phyloP scores from a whole-genome alignment of 371 early-diverging fungal genomes.

The Vavraia culicis region DNA sequence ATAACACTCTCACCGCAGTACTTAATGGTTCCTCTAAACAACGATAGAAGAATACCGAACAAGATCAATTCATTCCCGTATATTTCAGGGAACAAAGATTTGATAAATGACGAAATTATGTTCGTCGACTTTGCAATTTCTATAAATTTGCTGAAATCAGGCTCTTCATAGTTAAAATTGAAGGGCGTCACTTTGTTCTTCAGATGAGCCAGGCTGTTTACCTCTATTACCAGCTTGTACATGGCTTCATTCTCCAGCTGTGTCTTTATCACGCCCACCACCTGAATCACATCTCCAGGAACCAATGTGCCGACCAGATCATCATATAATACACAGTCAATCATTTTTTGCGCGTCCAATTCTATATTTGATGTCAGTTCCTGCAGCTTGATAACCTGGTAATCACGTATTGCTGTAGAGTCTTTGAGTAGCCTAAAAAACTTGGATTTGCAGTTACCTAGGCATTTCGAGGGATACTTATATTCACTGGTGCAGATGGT shows the following conservation, averaged over 20 bases:
- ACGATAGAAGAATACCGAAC: constrained; percentile 49
- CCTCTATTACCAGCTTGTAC: constrained; percentile 32
- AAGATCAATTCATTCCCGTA: constrained; percentile 53
- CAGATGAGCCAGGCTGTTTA: constrained; percentile 28
- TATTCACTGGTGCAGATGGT: constrained; percentile 1
- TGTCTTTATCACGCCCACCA: constrained; percentile 34
- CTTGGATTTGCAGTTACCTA: constrained; percentile 30
- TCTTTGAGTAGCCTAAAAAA: constrained; percentile 20
- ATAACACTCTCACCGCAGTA: constrained; percentile 7
- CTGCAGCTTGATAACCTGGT: constrained; percentile 39
- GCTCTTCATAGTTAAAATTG: not conserved
- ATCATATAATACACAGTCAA: constrained; percentile 30
- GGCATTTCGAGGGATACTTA: constrained; percentile 29
- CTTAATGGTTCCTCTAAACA: constrained; percentile 49
- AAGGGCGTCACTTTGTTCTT: constrained; percentile 27
- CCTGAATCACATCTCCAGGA: constrained; percentile 38
- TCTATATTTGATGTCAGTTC: constrained; percentile 11
- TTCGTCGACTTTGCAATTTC: constrained; percentile 42
- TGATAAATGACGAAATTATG: constrained; percentile 44
- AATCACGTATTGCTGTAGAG: constrained; percentile 23
- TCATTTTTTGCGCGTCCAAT: constrained; percentile 13
- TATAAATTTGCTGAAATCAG: constrained; percentile 21
- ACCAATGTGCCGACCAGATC: constrained; percentile 33
- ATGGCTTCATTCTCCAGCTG: constrained; percentile 20
- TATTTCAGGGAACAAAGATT: constrained; percentile 49